Evolutionary conservation across 305 asterid genomes (phyloP).

Genomic region (Fraxinus sp.): DNA sequence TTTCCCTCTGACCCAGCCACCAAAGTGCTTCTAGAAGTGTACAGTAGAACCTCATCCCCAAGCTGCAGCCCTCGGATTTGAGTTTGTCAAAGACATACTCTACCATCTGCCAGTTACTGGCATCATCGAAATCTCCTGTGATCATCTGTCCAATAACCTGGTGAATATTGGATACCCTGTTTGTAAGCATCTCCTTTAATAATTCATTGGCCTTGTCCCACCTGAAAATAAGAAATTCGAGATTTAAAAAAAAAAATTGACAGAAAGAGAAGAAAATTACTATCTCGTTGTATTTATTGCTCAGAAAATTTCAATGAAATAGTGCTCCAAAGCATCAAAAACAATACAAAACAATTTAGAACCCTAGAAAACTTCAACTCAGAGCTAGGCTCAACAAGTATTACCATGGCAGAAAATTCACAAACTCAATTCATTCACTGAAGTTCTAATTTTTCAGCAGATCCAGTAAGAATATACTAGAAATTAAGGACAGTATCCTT

Average conservation of each 20-base stretch:
- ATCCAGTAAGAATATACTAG: slow-evolving; percentile 11
- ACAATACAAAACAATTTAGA: neutral
- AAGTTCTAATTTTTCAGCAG: slow-evolving; percentile 19
- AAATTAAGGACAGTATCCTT: neutral
- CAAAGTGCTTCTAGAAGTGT: slow-evolving; percentile 90
- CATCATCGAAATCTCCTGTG: slow-evolving; percentile 80
- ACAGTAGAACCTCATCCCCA: slow-evolving; percentile 79
- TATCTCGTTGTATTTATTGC: neutral
- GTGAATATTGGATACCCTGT: slow-evolving; percentile 71
- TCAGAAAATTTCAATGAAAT: slow-evolving; percentile 5
- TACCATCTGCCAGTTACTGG: slow-evolving; percentile 90
- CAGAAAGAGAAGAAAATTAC: slow-evolving; percentile 6
- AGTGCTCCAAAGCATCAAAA: neutral
- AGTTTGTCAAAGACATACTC: slow-evolving; percentile 92
- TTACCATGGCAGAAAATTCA: slow-evolving; percentile 4
- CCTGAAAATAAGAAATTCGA: slow-evolving; percentile 46
- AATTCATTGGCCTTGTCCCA: slow-evolving; percentile 68
- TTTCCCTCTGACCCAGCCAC: slow-evolving; percentile 91
- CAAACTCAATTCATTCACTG: slow-evolving; percentile 17
- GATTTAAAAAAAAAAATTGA: slow-evolving; percentile 16
- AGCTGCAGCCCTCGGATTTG: slow-evolving; percentile 83
- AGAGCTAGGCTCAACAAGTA: neutral
- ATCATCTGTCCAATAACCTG: slow-evolving; percentile 95
- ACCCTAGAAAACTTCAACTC: slow-evolving; percentile 7
- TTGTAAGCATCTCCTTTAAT: slow-evolving; percentile 71